phyloP scores from a whole-genome alignment of 331 rosid species.

The Prunus yedoensis region DNA sequence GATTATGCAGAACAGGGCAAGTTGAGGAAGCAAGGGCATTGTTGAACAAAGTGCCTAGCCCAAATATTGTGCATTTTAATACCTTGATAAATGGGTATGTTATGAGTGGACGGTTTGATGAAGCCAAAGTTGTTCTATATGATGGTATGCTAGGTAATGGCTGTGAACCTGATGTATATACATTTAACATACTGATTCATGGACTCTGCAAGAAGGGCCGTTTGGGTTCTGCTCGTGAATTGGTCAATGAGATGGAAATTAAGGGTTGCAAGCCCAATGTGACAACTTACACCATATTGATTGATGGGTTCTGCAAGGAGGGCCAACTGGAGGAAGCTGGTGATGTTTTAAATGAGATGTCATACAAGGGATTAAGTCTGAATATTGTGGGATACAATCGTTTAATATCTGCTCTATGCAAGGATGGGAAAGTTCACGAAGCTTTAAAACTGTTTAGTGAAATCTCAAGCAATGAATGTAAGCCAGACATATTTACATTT shows the following conservation, averaged over 20 bases:
- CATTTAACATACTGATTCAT: conserved; percentile 70
- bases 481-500: conserved; percentile 74
- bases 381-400: conserved; percentile 79
- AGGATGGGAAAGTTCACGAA: conserved; percentile 52
- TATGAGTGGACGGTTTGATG: conserved; percentile 58
- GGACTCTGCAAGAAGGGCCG: conserved; percentile 81
- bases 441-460: conserved; percentile 58
- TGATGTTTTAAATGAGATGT: conserved; percentile 66
- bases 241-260: conserved; percentile 52
- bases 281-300: conserved; percentile 73
- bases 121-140: conserved; percentile 58
- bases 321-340: conserved; percentile 61
- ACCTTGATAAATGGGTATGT: conserved; percentile 83
- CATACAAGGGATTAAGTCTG: conserved; percentile 53
- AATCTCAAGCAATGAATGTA: conserved; percentile 73
- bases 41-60: conserved; percentile 57
- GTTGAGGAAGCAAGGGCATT: conserved; percentile 75
- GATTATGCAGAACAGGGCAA: conserved; percentile 60
- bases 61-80: conserved; percentile 59
- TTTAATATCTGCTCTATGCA: conserved; percentile 65
- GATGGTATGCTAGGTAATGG: conserved; percentile 53
- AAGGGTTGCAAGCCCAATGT: conserved; percentile 77
- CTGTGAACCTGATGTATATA: conserved; percentile 66
- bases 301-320: conserved; percentile 70
- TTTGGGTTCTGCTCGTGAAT: conserved; percentile 60